Percentiles rank a stretch among this genome's conserved stretches.
phyloP scores from a whole-genome alignment of 2,329 filamentous ascomycete species.

The Phyllosticta paracitricarpa region DNA sequence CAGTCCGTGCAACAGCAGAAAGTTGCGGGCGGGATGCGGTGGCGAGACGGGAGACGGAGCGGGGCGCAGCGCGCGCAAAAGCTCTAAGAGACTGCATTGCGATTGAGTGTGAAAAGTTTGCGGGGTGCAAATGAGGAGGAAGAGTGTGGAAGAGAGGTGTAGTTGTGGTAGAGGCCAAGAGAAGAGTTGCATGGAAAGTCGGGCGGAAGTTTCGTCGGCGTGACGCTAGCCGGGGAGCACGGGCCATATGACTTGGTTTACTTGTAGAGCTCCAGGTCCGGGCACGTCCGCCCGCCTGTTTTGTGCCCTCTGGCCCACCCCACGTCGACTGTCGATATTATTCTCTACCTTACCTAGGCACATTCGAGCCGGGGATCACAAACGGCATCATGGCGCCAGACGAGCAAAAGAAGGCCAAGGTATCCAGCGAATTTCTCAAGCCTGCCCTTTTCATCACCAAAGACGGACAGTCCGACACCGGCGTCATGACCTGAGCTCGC shows the following conservation, averaged over 20 bases:
- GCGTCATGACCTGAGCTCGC: background rate
- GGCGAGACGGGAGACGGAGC: slow-evolving; percentile 32
- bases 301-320: background rate
- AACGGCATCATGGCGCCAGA: slow-evolving; percentile 8
- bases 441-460: background rate
- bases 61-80: slow-evolving; percentile 36
- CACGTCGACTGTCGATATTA: background rate
- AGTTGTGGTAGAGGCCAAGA: background rate
- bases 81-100: slow-evolving; percentile 37
- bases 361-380: background rate
- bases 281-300: background rate
- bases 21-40: slow-evolving; percentile 24
- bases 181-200: background rate
- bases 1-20: slow-evolving; percentile 24
- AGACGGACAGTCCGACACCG: background rate
- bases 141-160: background rate
- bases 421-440: background rate
- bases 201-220: slow-evolving; percentile 2
- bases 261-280: background rate
- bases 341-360: background rate
- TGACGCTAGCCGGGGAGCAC: slow-evolving; percentile 4
- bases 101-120: slow-evolving; percentile 10
- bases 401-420: slow-evolving; percentile 12
- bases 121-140: slow-evolving; percentile 1
- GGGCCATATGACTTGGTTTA: background rate